Conservation (phyloP, 371 early-diverging fungal species). For the Mortierella sp. region DNA sequence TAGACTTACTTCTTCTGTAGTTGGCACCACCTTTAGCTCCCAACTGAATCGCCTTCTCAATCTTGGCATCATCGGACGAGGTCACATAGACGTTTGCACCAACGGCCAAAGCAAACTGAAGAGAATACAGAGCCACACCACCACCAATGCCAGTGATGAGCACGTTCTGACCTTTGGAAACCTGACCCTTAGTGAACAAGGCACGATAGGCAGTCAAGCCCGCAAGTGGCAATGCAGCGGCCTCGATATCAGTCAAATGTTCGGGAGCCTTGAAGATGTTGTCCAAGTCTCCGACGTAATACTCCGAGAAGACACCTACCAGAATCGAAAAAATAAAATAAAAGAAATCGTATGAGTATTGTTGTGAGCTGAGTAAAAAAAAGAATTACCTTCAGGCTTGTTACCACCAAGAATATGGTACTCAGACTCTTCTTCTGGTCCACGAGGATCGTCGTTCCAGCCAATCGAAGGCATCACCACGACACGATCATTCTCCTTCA, state of each 20-base stretch:
- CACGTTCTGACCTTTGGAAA: slow-evolving; percentile 66
- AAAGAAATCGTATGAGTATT: too few species aligned
- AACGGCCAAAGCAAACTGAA: slow-evolving; percentile 70
- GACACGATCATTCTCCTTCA: slow-evolving; percentile 50
- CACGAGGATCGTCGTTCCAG: slow-evolving; percentile 63
- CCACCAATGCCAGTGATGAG: slow-evolving; percentile 78
- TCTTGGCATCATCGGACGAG: slow-evolving; percentile 67
- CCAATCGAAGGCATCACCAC: slow-evolving; percentile 61
- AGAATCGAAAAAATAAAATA: too few species aligned
- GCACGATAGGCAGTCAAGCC: slow-evolving; percentile 77
- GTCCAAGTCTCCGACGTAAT: slow-evolving; percentile 57
- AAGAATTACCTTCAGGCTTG: too few species aligned
- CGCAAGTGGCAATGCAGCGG: slow-evolving; percentile 76
- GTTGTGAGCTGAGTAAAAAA: too few species aligned
- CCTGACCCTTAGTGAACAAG: slow-evolving; percentile 68
- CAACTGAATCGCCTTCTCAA: slow-evolving; percentile 61
- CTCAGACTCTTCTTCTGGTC: slow-evolving; percentile 57
- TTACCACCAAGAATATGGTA: neutral
- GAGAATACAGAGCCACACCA: slow-evolving; percentile 74
- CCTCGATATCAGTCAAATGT: slow-evolving; percentile 70
- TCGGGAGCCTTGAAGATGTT: slow-evolving; percentile 65
- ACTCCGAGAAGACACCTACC: slow-evolving; percentile 70
- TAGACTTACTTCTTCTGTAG: slow-evolving; percentile 67
- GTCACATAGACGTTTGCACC: slow-evolving; percentile 76
- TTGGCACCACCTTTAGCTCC: slow-evolving; percentile 77